Evolutionary conservation across 768 basidiomycete species (phyloP), one percentile per base, ranked within the genome.

Genomic region (Guyanaporus albipodus): DNA sequence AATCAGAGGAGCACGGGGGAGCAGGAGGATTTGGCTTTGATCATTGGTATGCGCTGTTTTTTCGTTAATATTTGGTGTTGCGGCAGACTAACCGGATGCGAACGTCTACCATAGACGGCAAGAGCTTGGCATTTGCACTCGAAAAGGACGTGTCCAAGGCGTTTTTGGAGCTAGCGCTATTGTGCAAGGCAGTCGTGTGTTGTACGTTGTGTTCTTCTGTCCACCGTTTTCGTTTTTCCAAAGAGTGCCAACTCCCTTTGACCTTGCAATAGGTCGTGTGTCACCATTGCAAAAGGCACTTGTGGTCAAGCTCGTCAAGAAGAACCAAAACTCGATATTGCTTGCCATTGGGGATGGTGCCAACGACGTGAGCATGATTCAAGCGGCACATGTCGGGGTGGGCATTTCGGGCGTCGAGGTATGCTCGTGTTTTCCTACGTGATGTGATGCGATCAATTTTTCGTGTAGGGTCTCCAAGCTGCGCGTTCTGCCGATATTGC

Each of bases 321-420:
- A 94, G 68, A 94, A 95, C 64, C 83, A 85, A 57, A 91, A 91
- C 47, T 78, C 92, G 7, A 91, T 96, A 44, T 73, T 96, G n/a
- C 79, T 98, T 8, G 95, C 95, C 4, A 97, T 98, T 41, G 95
- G 95, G 18, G 95, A 98, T 54, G 95, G 95, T 40, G 95, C 95
- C 2, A 98, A 97, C 65, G 95, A 98, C 66, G 95, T 98, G 56
- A 91, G 91, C 63, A 98, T 98, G 95, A 98, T 98, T 49, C 95
- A 98, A 63, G 95, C 95, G 28, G 95, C 95, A 0, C 95, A 98
- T 62, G 90, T 98, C 37, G 95, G 95, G 24, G 86, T 98, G 44
- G 95, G 95, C 58, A 98, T 98, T 38, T 97, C 94, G 36, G 95
- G 95, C 43, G 89, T 97, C 19, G 95, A 99, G 77, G 91, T 7